Evolutionary conservation across 352 stramenopile species (phyloP), one percentile per base, ranked within the genome.

Genomic region (Thraustochytrium striatum): DNA sequence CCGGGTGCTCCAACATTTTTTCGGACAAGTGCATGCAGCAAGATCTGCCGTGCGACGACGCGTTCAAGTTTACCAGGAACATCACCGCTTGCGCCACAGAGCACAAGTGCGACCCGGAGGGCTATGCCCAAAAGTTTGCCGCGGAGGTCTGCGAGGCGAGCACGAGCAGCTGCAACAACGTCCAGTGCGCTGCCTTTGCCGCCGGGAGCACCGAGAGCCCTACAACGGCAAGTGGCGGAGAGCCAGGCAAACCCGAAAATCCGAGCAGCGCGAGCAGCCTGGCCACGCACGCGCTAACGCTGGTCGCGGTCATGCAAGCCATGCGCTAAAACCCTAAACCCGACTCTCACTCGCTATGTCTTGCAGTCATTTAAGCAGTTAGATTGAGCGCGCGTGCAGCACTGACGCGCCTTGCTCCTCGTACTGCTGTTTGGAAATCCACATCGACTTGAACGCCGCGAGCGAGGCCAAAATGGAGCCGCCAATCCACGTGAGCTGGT

Each of bases 401-500:
- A 95, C 92, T 25, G 85, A 88, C 75, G 88, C 83, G 53, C 93
- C 93, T 72, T 97, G 89, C 84, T 98, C 95, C 78, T 98, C 93
- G 86, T 98, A 99, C 80, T 98, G 92, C 55, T 85, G 89, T 83
- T 95, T 95, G 41, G 93, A 96, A 52, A 98, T 94, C 93, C 94
- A 98, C 91, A 98, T 98, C 81, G 92, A 95, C 88, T 98, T 97
- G 87, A 99, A 99, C 2, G 94, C 98, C 19, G 93, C 90, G 11
- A 99, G 90, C 84, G 94, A 98, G n/a, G 95, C 94, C 52, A 99
- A 87, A 85, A 99, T 98, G 69, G 93, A 98, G 47, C 95, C 96
- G 79, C 96, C 96, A 68, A 98, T 97, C 94, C 95, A 99, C 33
- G 94, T 96, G 19, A 93, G 97, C 83, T 97, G 90, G 43, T 96